Evolutionary conservation across 345 rosid species (phyloP).

Genomic region (Citrus reticulata): DNA sequence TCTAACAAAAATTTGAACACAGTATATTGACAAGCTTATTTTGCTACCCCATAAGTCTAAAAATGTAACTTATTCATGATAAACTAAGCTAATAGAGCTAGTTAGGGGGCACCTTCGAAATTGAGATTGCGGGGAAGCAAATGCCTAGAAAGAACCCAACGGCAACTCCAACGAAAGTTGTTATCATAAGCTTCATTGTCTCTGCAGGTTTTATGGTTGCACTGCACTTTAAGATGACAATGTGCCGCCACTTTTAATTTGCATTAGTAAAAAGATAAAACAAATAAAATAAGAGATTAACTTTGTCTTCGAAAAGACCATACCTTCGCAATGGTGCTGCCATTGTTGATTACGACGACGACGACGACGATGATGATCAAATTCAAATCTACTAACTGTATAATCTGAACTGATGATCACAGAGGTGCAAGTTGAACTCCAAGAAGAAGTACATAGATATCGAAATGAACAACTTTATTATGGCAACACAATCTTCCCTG

Average conservation of each 20-base stretch:
- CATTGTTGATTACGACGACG: slow-evolving; percentile 18
- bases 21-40: slow-evolving; percentile 1
- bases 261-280: neutral
- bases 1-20: slow-evolving; percentile 40
- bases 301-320: neutral
- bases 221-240: slow-evolving; percentile 27
- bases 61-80: neutral
- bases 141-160: slow-evolving; percentile 86
- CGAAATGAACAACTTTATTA: neutral
- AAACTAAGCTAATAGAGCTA: neutral
- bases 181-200: slow-evolving; percentile 68
- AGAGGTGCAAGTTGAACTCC: slow-evolving; percentile 20
- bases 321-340: slow-evolving; percentile 39
- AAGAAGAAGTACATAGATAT: neutral
- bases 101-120: slow-evolving; percentile 51
- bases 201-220: slow-evolving; percentile 53
- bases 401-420: neutral
- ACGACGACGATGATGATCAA: neutral
- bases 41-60: neutral
- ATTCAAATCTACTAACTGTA: slow-evolving; percentile 11
- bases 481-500: slow-evolving; percentile 3
- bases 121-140: slow-evolving; percentile 68
- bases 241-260: neutral
- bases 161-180: slow-evolving; percentile 58
- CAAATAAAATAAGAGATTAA: neutral